These are phyloP conservation scores for Eucalyptus marginata DNA, from an alignment of 345 rosid genomes.

Conservation along the genomic window DNA sequence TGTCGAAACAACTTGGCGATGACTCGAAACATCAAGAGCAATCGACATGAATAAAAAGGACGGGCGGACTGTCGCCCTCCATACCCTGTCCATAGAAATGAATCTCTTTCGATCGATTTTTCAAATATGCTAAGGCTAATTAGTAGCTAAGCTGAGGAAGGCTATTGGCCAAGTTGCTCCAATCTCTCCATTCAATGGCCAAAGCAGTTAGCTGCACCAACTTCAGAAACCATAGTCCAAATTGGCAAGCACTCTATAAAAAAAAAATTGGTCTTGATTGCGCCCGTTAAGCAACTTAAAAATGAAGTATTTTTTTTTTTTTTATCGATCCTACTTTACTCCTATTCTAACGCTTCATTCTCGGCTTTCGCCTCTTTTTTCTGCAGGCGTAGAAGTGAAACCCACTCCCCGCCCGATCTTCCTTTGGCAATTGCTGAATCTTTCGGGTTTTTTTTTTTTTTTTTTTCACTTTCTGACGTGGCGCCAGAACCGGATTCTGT, in stretches of 20 bases:
- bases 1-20: background rate
- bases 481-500: background rate
- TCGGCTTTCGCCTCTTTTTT: too few relatives aligned
- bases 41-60: background rate
- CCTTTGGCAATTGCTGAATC: background rate
- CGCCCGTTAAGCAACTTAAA: background rate
- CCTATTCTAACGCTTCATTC: too few relatives aligned
- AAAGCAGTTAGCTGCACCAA: background rate
- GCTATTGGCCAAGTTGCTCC: background rate
- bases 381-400: too few relatives aligned
- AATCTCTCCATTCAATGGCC: background rate
- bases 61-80: background rate
- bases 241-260: background rate
- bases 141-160: background rate
- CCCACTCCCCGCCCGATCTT: too few relatives aligned
- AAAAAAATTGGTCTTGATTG: background rate
- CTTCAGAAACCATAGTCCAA: background rate
- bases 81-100: background rate
- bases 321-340: too few relatives aligned
- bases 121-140: background rate
- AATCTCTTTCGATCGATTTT: background rate
- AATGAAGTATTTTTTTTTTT: background rate
- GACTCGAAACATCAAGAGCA: background rate
- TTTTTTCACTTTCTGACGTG: background rate
- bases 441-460: background rate